These are phyloP conservation scores for Citrullus mucosospermus DNA, from an alignment of 306 rosid genomes.

Conservation along the genomic window DNA sequence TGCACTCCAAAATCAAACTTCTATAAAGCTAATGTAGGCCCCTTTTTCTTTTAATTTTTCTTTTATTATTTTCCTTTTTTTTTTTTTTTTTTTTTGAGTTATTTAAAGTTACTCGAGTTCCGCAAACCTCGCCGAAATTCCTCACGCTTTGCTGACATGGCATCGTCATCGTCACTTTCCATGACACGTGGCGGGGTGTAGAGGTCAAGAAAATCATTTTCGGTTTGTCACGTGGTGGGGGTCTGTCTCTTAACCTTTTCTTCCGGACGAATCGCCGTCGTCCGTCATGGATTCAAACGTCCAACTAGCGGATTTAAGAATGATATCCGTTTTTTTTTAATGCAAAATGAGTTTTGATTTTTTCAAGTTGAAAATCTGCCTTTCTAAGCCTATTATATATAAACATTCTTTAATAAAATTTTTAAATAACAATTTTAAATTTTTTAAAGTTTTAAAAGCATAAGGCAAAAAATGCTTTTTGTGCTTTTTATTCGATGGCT, in stretches of 20 bases:
- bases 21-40: not conserved
- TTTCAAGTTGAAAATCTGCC: not conserved
- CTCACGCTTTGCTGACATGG: conserved; percentile 12
- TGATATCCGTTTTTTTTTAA: not conserved
- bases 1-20: conserved; percentile 12
- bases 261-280: not conserved
- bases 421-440: no score
- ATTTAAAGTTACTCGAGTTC: not conserved
- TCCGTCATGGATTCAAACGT: not conserved
- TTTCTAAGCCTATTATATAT: not conserved
- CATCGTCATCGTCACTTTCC: not conserved
- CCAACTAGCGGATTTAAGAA: not conserved
- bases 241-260: not conserved
- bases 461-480: no score
- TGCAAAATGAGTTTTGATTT: not conserved
- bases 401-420: no score
- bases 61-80: not conserved
- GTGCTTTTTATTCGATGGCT: no score
- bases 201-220: not conserved
- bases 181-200: not conserved
- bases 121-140: conserved; percentile 9
- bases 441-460: no score
- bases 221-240: conserved; percentile 1
- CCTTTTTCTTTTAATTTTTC: not conserved
- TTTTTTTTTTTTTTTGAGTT: not conserved